Conservation (phyloP, 2,329 filamentous ascomycete species). For the Fusarium compactum region DNA sequence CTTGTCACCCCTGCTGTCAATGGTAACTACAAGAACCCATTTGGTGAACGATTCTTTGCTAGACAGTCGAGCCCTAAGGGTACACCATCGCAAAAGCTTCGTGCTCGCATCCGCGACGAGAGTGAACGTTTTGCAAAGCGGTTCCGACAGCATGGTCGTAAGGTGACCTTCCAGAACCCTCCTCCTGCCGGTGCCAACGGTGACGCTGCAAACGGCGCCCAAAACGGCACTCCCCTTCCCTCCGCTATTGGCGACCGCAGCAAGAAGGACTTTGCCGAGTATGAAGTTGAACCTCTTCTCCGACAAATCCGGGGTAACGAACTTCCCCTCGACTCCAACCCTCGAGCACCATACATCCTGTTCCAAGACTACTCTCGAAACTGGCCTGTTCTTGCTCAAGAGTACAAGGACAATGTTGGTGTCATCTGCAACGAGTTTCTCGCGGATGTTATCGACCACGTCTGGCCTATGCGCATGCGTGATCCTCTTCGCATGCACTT, state of each 20-base stretch:
- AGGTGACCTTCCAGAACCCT: slow-evolving; percentile 57
- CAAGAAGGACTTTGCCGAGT: slow-evolving; percentile 62
- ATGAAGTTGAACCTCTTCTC: slow-evolving; percentile 63
- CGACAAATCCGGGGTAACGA: slow-evolving; percentile 65
- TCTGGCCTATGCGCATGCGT: slow-evolving; percentile 64
- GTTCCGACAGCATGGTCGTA: slow-evolving; percentile 64
- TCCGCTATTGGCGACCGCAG: slow-evolving; percentile 51
- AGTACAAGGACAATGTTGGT: slow-evolving; percentile 66
- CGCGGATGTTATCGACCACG: slow-evolving; percentile 62
- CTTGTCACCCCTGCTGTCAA: slow-evolving; percentile 66
- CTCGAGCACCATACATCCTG: slow-evolving; percentile 65
- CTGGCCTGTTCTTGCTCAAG: slow-evolving; percentile 64
- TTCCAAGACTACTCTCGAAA: slow-evolving; percentile 66
- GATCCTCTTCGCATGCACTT: slow-evolving; percentile 63
- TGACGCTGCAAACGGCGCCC: slow-evolving; percentile 16
- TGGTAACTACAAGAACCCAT: slow-evolving; percentile 67
- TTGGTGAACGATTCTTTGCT: slow-evolving; percentile 64
- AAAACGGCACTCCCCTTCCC: slow-evolving; percentile 44
- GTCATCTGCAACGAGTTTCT: slow-evolving; percentile 68
- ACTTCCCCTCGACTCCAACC: slow-evolving; percentile 65
- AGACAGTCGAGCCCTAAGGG: slow-evolving; percentile 62
- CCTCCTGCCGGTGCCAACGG: slow-evolving; percentile 35
- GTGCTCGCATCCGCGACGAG: slow-evolving; percentile 64
- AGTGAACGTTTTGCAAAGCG: slow-evolving; percentile 62
- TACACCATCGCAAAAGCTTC: slow-evolving; percentile 64